A percentile compares a stretch with the other conserved stretches of the same genome.
Evolutionary conservation across 169 alveolate species (phyloP).

Genomic region (Cryptosporidium xiaoi): DNA sequence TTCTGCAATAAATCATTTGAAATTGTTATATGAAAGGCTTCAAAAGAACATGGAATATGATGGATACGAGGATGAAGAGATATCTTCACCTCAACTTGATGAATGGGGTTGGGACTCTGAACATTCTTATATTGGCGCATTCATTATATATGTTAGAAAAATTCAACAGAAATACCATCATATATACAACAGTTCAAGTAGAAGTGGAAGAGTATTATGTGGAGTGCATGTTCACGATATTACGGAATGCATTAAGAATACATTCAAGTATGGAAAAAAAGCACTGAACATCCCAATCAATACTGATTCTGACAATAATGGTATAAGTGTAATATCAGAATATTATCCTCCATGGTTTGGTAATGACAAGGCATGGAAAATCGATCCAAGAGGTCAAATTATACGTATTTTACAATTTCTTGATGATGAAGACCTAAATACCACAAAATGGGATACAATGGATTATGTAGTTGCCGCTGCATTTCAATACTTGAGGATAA

Average conservation of each 20-base stretch:
- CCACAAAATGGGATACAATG: conserved; percentile 60
- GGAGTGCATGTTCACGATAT: conserved; percentile 56
- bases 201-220: conserved; percentile 47
- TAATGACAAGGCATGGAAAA: conserved; percentile 30
- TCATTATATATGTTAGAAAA: conserved; percentile 59
- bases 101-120: conserved; percentile 72
- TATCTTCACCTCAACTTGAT: conserved; percentile 38
- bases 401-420: conserved; percentile 57
- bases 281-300: neutral
- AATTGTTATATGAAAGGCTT: conserved; percentile 43
- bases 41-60: conserved; percentile 15
- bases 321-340: neutral
- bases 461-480: conserved; percentile 66
- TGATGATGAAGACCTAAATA: conserved; percentile 64
- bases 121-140: conserved; percentile 60
- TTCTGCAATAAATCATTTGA: conserved; percentile 51
- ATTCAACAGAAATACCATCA: conserved; percentile 42
- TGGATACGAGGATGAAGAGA: conserved; percentile 20
- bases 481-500: conserved; percentile 51
- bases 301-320: neutral
- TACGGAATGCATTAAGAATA: conserved; percentile 31
- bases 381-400: conserved; percentile 52
- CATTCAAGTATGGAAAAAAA: conserved; percentile 39
- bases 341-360: conserved; percentile 62
- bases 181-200: conserved; percentile 23